Percentiles rank a stretch among this genome's conserved stretches.
Conservation (phyloP, 2,329 filamentous ascomycete genomes). For the Fusarium floridanum region DNA sequence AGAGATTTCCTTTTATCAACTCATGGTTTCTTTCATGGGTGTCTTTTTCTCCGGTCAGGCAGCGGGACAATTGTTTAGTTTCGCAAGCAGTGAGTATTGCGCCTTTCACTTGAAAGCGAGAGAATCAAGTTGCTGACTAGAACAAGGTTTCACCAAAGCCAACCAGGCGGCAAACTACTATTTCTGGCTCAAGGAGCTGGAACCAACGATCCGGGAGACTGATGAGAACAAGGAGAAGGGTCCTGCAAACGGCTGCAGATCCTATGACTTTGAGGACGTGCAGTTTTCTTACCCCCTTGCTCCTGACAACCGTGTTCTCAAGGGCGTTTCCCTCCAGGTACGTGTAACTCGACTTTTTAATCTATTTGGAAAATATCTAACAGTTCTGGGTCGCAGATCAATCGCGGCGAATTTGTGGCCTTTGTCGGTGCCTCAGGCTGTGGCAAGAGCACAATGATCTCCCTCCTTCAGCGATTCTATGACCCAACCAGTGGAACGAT, state of each 20-base stretch:
- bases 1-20: constrained; percentile 65
- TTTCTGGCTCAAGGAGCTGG: constrained; percentile 54
- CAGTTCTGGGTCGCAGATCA: constrained; percentile 57
- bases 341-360: constrained; percentile 54
- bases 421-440: constrained; percentile 64
- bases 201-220: constrained; percentile 15
- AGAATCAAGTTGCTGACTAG: too few relatives aligned
- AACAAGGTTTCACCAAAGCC: constrained; percentile 60
- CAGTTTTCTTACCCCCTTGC: constrained; percentile 54
- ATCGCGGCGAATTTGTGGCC: constrained; percentile 60
- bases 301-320: constrained; percentile 26
- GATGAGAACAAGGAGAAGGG: constrained; percentile 5
- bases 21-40: constrained; percentile 63
- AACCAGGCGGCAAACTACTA: constrained; percentile 62
- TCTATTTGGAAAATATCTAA: neutral
- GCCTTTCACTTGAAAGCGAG: neutral
- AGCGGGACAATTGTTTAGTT: constrained; percentile 54
- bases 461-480: constrained; percentile 60
- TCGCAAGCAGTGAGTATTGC: constrained; percentile 56
- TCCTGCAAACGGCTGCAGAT: constrained; percentile 34
- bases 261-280: constrained; percentile 59
- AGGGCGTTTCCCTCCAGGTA: constrained; percentile 29
- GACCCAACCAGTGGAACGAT: constrained; percentile 58
- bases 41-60: constrained; percentile 59
- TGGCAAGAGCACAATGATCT: constrained; percentile 71